These are phyloP conservation scores for Chrysosporium queenslandicum DNA, from an alignment of 2,329 filamentous ascomycete genomes.

Conservation along the genomic window DNA sequence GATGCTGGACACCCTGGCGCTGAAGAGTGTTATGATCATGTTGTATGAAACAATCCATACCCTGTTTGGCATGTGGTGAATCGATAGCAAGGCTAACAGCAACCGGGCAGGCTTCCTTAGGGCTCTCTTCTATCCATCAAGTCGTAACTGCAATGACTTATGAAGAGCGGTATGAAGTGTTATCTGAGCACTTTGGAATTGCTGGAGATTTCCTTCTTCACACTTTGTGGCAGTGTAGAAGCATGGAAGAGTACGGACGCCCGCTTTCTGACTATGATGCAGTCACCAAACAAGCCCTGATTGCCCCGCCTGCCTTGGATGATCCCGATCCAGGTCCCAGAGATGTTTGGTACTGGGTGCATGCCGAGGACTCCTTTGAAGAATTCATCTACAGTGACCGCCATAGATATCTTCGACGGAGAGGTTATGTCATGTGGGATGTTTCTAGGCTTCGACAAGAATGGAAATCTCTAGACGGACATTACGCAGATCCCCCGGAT, in stretches of 20 bases:
- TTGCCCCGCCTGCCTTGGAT: neutral
- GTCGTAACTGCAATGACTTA: slow-evolving; percentile 9
- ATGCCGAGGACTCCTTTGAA: neutral
- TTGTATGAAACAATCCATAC: neutral
- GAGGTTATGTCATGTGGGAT: slow-evolving; percentile 16
- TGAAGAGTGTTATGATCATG: neutral
- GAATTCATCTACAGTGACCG: neutral
- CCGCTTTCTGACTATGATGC: slow-evolving; percentile 6
- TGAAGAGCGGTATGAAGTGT: slow-evolving; percentile 9
- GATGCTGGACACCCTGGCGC: neutral
- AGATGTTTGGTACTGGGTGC: slow-evolving; percentile 11
- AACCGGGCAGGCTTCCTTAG: slow-evolving; percentile 9
- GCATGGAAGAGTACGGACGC: neutral
- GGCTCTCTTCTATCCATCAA: slow-evolving; percentile 5
- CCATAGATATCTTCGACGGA: slow-evolving; percentile 2
- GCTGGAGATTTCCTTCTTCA: neutral
- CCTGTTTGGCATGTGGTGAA: neutral
- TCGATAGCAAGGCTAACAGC: neutral
- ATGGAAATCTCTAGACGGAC: slow-evolving; percentile 7
- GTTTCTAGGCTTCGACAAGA: slow-evolving; percentile 10
- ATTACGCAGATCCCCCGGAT: neutral
- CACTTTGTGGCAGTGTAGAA: neutral
- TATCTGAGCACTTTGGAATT: neutral
- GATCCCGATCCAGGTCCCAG: slow-evolving; percentile 12
- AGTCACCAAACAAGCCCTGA: slow-evolving; percentile 1